Conservation (phyloP, 2,329 filamentous ascomycete species). For the Cordyceps javanica region DNA sequence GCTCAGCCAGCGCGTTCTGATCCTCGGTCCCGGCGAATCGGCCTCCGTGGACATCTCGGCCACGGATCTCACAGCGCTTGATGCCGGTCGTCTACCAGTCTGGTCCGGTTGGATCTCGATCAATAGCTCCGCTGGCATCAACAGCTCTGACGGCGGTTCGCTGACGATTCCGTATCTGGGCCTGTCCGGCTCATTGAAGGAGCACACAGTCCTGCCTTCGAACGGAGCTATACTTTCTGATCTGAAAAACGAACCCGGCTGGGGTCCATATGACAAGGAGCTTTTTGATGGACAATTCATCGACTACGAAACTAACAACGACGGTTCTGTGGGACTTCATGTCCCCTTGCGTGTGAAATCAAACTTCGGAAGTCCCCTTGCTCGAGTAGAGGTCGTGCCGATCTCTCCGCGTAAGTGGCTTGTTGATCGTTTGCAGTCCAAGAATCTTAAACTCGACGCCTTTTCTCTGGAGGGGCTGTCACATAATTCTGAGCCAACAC, state of each 20-base stretch:
- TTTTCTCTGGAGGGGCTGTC: neutral
- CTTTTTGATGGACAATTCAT: neutral
- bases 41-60: neutral
- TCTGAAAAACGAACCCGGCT: no score
- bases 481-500: neutral
- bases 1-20: neutral
- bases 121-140: neutral
- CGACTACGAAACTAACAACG: neutral
- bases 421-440: neutral
- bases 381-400: neutral
- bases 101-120: neutral
- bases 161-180: neutral
- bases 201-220: neutral
- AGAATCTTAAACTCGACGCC: neutral
- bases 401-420: neutral
- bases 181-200: neutral
- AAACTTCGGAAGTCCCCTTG: neutral
- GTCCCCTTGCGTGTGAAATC: neutral
- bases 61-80: neutral
- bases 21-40: neutral
- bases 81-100: neutral
- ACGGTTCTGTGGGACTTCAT: neutral
- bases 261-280: fast-evolving
- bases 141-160: neutral
- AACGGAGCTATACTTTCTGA: neutral